These are phyloP conservation scores for Punica granatum DNA, from an alignment of 345 rosid species.

Conservation along the genomic window DNA sequence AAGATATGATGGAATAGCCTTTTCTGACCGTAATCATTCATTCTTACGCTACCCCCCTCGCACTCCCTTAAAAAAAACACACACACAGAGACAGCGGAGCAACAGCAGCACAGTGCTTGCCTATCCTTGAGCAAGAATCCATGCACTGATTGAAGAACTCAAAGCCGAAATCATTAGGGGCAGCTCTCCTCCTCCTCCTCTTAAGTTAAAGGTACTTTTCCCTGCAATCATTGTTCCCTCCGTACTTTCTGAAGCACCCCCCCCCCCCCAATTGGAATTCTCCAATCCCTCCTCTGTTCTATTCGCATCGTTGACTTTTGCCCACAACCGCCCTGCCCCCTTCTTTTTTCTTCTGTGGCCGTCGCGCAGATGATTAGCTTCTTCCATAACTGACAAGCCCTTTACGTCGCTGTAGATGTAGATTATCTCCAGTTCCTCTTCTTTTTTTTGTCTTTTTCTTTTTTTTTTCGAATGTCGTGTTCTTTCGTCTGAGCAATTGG, in stretches of 20 bases:
- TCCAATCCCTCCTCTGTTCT: background rate
- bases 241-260: background rate
- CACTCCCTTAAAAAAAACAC: background rate
- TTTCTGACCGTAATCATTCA: slow-evolving; percentile 9
- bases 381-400: no score
- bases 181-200: background rate
- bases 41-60: background rate
- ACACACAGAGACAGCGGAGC: background rate
- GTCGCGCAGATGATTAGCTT: no score
- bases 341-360: no score
- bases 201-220: background rate
- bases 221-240: background rate
- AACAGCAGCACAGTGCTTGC: no score
- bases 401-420: no score
- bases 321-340: background rate
- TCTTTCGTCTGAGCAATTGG: background rate
- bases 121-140: no score
- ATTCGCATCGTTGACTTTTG: background rate
- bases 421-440: background rate
- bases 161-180: background rate
- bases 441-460: background rate
- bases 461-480: background rate
- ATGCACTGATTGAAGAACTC: background rate
- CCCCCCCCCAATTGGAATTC: background rate
- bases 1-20: slow-evolving; percentile 4